Base-by-base conservation (phyloP, 2,329 filamentous ascomycete species). In the Aureobasidium sp. region DNA sequence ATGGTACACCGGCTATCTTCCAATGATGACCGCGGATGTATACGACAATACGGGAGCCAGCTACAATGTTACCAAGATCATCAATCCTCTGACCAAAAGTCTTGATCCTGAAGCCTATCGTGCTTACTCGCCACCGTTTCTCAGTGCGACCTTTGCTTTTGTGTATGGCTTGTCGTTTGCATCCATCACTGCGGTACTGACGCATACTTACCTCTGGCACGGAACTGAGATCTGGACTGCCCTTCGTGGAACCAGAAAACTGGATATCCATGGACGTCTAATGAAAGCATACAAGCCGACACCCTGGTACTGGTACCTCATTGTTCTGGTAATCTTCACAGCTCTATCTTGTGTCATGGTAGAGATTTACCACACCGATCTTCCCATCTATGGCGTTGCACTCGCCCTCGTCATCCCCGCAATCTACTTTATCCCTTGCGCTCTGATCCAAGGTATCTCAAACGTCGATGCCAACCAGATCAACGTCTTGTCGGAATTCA, bases 361-460 rank as follows among this genome's bases (percentile, higher is more conserved):
- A 1, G 67, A 69, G 53, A 60, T 68, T 14, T 71, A 65, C 50
- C 47, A 68, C 25, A 70, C 68, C 1, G 51, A 69, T 53, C 64
- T 71, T 16, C 91, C 91, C 0, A 95, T 91, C 88, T 94, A 94
- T 68, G 91, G 91, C 4, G 79, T 96, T 3, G 78, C 95, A 16
- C 81, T 96, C 6, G 89, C 91, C 1, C 80, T 96, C 2, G 83
- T 79, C 30, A 90, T 95, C 59, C 91, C 90, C 63, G 85, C 86
- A 25, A 74, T 93, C 60, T 87, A 95, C 64, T 95, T 95, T 76
- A 90, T 96, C 63, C 91, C 91, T 11, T 93, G 94, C 65, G 91
- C 91, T 64, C 94, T 95, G 71, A 89, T 96, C 68, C 95, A 94
- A 89, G 91, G 54, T 58, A 90, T 95, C 66, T 95, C 91, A 10